Conservation (phyloP, 2,329 filamentous ascomycete species). For the Aspergillus fischeri region DNA sequence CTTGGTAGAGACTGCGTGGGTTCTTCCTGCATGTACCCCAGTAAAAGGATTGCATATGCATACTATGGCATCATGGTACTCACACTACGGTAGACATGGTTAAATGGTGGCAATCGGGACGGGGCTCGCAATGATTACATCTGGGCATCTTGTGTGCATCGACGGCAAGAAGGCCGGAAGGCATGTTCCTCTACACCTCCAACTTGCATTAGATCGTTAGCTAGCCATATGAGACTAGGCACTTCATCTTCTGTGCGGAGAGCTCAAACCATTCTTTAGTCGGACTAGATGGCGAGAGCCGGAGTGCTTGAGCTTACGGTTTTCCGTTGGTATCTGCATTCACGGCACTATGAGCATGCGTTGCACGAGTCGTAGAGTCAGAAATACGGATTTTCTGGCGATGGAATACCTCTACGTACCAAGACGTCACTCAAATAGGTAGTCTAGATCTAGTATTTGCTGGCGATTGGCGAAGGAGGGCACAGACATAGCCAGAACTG, state of each 20-base stretch:
- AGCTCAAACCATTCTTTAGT: neutral
- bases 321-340: neutral
- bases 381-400: too few species aligned
- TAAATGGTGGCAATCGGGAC: neutral
- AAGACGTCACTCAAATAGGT: neutral
- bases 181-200: neutral
- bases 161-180: neutral
- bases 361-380: neutral
- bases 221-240: neutral
- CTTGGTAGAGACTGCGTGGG: neutral
- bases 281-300: neutral
- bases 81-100: neutral
- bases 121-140: neutral
- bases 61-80: neutral
- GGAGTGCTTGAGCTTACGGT: neutral
- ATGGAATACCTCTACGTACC: neutral
- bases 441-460: neutral
- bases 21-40: neutral
- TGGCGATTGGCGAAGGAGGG: neutral
- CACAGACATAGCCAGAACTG: neutral
- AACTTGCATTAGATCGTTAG: neutral
- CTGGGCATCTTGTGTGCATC: neutral
- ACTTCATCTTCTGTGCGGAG: neutral
- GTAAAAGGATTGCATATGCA: neutral
- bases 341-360: neutral